Conservation (phyloP, 257 asterid species). For the Gentiana dahurica region DNA sequence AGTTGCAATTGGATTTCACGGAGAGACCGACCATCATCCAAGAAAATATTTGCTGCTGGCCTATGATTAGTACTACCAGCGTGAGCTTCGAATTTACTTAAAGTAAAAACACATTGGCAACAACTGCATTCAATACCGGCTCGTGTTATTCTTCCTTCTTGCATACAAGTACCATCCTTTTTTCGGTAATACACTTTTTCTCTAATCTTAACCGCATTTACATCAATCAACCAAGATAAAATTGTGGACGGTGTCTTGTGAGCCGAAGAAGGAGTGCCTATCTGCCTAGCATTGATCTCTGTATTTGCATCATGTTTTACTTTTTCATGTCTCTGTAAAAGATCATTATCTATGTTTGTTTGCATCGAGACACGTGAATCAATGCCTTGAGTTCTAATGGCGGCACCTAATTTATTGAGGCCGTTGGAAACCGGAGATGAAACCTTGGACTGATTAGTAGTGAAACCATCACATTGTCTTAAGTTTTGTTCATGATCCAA, state of each 20-base stretch:
- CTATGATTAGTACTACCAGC: conserved; percentile 50
- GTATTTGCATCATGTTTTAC: conserved; percentile 17
- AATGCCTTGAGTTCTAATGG: conserved; percentile 15
- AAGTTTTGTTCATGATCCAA: too few relatives aligned
- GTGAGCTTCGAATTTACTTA: conserved; percentile 60
- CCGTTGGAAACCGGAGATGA: conserved; percentile 7
- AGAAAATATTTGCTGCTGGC: conserved; percentile 54
- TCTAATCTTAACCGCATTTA: conserved; percentile 52
- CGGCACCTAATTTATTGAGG: conserved; percentile 14
- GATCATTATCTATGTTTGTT: conserved; percentile 6
- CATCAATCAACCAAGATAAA: conserved; percentile 78
- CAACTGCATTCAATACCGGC: conserved; percentile 84
- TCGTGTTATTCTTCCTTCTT: conserved; percentile 68
- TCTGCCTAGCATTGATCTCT: conserved; percentile 37
- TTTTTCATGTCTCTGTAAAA: conserved; percentile 17
- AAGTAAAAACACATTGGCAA: conserved; percentile 42
- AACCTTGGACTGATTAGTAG: background rate
- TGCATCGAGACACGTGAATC: conserved; percentile 4
- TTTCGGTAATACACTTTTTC: conserved; percentile 49
- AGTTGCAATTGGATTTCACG: conserved; percentile 51
- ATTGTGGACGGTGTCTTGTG: conserved; percentile 46
- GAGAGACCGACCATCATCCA: conserved; percentile 83
- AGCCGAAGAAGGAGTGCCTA: conserved; percentile 28
- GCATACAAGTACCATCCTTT: conserved; percentile 22
- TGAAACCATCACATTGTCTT: too few relatives aligned